Evolutionary conservation across 73 alveolate genomes (phyloP), one percentile per base, ranked within the genome.

Genomic region (Blepharisma japonicum): DNA sequence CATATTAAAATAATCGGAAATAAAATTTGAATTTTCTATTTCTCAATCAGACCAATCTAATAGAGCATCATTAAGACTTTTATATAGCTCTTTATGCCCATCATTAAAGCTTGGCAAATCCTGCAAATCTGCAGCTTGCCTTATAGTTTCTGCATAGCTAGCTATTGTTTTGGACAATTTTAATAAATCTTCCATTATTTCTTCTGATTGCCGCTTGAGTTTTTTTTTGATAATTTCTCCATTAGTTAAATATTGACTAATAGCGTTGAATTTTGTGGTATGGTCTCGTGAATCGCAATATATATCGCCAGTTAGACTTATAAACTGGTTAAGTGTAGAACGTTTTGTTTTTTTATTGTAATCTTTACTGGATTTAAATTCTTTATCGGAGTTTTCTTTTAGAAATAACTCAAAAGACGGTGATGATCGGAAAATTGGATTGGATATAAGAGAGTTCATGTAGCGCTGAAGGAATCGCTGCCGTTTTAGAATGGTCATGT

Each of bases 381-480:
- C 23, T 25, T 61, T 61, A 2, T 61, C 74, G 5, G 14, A n/a
- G 23, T n/a, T 61, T 61, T 61, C 74, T 18, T 25, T 14, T n/a
- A 61, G 46, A 61, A 61, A 61, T 8, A 9, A 20, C 39, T 20
- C 50, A n/a, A 61, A n/a, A 9, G 39, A 9, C 5, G 39, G 14
- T 0, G 49, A 18, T 2, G 47, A n/a, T 14, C 38, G 74, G 47
- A 61, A 14, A 14, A 25, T 9, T 20, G 74, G 74, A 5, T 61
- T 39, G 14, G 14, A 14, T 61, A 25, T 61, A 61, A 61, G 74
- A 14, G 23, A n/a, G 38, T 14, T 39, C 74, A 61, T 61, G 74
- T 14, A 61, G 2, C 23, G 74, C 14, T 61, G 14, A 9, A 61
- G 74, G 23, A 61, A 61, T 2, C 23, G 74, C 4, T 61, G 74